Conservation (phyloP, 192 early-diverging fungal genomes). For the Rhizophagus sp. region DNA sequence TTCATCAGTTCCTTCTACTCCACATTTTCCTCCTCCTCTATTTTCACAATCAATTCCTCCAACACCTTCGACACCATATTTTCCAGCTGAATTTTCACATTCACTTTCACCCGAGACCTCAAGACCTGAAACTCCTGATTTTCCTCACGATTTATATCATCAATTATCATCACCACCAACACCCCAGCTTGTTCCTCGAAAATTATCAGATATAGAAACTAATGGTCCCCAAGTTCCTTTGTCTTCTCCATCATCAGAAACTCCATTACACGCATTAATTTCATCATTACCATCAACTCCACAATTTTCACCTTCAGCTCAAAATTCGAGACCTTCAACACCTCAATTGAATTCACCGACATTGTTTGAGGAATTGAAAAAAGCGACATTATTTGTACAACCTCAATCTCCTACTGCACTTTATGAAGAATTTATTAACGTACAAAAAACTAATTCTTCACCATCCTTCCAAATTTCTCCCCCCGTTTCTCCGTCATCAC, state of each 20-base stretch:
- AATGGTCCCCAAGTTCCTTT: neutral
- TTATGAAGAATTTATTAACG: no score
- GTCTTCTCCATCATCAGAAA: neutral
- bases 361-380: neutral
- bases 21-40: neutral
- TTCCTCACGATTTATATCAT: neutral
- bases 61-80: constrained; percentile 13
- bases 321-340: neutral
- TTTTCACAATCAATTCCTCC: neutral
- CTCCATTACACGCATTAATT: neutral
- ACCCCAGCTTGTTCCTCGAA: neutral
- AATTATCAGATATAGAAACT: neutral
- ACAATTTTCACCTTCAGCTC: neutral
- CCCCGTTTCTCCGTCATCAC: constrained; percentile 2
- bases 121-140: neutral
- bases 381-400: neutral
- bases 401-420: neutral
- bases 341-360: neutral
- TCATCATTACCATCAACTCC: neutral
- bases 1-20: neutral
- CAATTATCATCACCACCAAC: neutral
- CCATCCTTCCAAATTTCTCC: neutral
- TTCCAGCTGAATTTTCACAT: neutral
- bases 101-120: neutral
- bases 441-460: neutral